Evolutionary conservation across 129 eudicot species (phyloP).

Genomic region (Escallonia rubra): DNA sequence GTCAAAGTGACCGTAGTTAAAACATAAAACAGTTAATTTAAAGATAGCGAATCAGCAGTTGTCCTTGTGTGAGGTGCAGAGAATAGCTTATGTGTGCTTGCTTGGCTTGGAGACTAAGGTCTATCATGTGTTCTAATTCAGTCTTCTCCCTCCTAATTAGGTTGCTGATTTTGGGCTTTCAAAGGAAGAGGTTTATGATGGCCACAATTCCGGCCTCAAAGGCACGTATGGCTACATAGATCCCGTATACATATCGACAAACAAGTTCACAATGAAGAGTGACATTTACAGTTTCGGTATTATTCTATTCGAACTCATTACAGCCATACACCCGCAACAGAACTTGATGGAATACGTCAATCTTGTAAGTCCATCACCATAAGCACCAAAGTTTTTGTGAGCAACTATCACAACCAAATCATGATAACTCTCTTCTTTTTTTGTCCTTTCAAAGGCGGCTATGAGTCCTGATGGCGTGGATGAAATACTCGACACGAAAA

Average conservation of each 20-base stretch:
- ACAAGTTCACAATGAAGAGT: conserved; percentile 67
- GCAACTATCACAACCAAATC: background rate
- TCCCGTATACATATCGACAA: conserved; percentile 76
- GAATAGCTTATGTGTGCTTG: too few relatives aligned
- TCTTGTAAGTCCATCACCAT: conserved; percentile 48
- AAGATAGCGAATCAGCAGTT: too few relatives aligned
- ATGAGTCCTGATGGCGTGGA: conserved; percentile 91
- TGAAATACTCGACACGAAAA: conserved; percentile 69
- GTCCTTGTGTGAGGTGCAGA: too few relatives aligned
- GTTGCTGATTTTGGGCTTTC: conserved; percentile 98
- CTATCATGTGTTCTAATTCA: background rate
- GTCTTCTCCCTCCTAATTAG: conserved; percentile 24
- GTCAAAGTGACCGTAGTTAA: background rate
- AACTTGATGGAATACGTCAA: conserved; percentile 84
- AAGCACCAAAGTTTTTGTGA: background rate
- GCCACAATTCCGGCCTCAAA: conserved; percentile 69
- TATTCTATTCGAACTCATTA: conserved; percentile 86
- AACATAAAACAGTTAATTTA: background rate
- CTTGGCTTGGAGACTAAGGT: background rate
- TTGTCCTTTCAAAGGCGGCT: conserved; percentile 44
- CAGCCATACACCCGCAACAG: conserved; percentile 90
- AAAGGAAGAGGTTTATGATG: conserved; percentile 73
- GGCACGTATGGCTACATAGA: conserved; percentile 96
- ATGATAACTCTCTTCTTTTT: background rate
- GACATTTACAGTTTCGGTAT: conserved; percentile 90